Evolutionary conservation across 1,284 basidiomycete genomes (phyloP), one percentile per base, ranked within the genome.

Genomic region (Tranzscheliella williamsii): DNA sequence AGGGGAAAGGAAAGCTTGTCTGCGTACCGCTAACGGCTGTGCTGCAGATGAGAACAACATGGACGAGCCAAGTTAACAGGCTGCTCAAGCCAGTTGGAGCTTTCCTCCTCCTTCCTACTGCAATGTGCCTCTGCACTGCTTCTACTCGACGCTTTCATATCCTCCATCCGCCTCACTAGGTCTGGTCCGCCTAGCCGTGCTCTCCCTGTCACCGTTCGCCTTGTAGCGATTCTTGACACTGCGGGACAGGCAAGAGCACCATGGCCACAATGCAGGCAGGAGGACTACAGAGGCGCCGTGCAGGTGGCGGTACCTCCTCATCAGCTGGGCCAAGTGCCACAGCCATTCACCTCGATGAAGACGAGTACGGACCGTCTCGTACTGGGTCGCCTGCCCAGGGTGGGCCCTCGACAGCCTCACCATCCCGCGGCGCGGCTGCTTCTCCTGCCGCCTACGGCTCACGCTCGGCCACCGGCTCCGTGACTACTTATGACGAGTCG

Each of bases 391-490:
- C 62, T 13, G 62, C 51, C 3, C 33, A 18, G 11, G 55, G 32
- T 6, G 41, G 49, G 1, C 24, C 51, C 5, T 53, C 61, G 5
- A 55, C 48, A n/a, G 47, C 52, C 8, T 38, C 42, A 15, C 46
- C 57, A 1, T 46, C 46, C 16, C 58, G 47, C 41, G 32, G 32
- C 18, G 33, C 56, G 2, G 43, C 31, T n/a, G 45, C 38, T 21
- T 12, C 33, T 15, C 17, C 50, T 16, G 18, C 58, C 17, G 36
- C 54, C 12, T 53, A 43, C 21, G 61, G 54, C 13, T 51, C 61
- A 4, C 55, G 62, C 21, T 56, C 56, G 32, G 62, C 55, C 16
- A 56, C 47, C 1, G 69, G 69, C 18, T 69, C 66, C 9, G 42
- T 66, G 1, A 57, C 63, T 17, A 58, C 52, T 5, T 56, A 60